These are phyloP conservation scores for Entonaema liquescens DNA, from an alignment of 495 filamentous ascomycete species.

Conservation along the genomic window DNA sequence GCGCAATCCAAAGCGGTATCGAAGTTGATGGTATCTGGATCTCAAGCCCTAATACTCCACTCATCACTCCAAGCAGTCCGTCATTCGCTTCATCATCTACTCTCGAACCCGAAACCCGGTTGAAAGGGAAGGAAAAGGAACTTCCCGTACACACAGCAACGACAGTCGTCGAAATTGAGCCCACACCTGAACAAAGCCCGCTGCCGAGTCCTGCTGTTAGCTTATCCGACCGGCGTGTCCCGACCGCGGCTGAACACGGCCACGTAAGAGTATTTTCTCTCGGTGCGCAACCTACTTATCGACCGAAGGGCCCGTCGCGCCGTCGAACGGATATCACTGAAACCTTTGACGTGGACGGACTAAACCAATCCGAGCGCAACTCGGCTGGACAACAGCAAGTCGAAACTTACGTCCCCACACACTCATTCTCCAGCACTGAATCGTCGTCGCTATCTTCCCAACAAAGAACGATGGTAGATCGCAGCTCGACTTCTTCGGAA, in stretches of 20 bases:
- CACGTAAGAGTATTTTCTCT: slow-evolving; percentile 20
- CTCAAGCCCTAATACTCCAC: slow-evolving; percentile 69
- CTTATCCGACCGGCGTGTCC: slow-evolving; percentile 34
- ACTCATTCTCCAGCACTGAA: slow-evolving; percentile 39
- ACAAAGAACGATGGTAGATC: slow-evolving; percentile 35
- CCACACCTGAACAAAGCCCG: slow-evolving; percentile 43
- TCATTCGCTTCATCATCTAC: slow-evolving; percentile 49
- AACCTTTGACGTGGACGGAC: slow-evolving; percentile 10
- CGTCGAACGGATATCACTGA: slow-evolving; percentile 21
- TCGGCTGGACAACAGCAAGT: slow-evolving; percentile 20
- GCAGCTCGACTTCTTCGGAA: slow-evolving; percentile 43
- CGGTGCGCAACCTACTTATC: slow-evolving; percentile 37
- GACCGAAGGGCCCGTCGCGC: slow-evolving; percentile 33
- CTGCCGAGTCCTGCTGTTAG: slow-evolving; percentile 40
- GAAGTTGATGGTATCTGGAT: slow-evolving; percentile 92
- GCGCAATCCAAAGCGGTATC: slow-evolving; percentile 85
- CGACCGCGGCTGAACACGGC: slow-evolving; percentile 21
- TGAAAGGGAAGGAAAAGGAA: slow-evolving; percentile 38
- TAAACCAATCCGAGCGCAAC: slow-evolving; percentile 20
- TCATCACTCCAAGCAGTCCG: slow-evolving; percentile 35
- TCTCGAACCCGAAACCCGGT: slow-evolving; percentile 35
- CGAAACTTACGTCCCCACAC: slow-evolving; percentile 44
- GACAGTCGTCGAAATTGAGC: slow-evolving; percentile 32
- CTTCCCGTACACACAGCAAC: slow-evolving; percentile 24
- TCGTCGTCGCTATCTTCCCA: slow-evolving; percentile 40